Evolutionary conservation across 768 basidiomycete genomes (phyloP), one percentile per base, ranked within the genome.

Genomic region (Russula dissimulans): DNA sequence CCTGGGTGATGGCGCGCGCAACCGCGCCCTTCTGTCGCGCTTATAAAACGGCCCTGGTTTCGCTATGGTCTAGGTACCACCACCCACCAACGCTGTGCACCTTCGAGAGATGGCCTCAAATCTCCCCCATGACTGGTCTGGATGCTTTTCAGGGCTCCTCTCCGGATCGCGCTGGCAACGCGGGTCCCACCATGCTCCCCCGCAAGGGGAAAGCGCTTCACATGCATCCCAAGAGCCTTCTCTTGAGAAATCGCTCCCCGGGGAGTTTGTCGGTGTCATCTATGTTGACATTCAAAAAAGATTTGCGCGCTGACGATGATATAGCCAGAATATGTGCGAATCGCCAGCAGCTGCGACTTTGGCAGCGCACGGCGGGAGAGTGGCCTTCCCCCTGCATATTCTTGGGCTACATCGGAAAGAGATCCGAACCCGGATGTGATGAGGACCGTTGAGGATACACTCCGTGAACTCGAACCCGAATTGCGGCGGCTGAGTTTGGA

Each of bases 401-500:
- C 48, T 44, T 56, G 62, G 47, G 17, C 60, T 17, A 61, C 43
- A 3, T 34, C 57, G 4, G 61, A 54, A 22, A 48, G 53, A 6
- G 41, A 58, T 9, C 61, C 63, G 32, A 36, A 54, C 15, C 62
- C 74, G 1, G 78, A 78, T 54, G 74, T 82, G n/a, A 68, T 80
- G 48, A 69, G 72, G 31, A 80, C 81, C 7, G 79, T 91, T 57
- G 81, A 85, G 54, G 64, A 68, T 3, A 74, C 74, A 44, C 65
- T 92, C 52, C 78, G 85, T 65, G 68, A 75, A 54, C 72, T 86
- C 14, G 75, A 77, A 55, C 62, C 75, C 6, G 71, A 80, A 53
- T 75, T 92, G 43, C 80, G 87, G 29, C 69, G 78, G 26, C 72
- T 92, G 43, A 90, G 88, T 67, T 69, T 89, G 62, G 74, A 81